Evolutionary conservation across 345 rosid species (phyloP).

Genomic region (Gossypium rotundifolium): DNA sequence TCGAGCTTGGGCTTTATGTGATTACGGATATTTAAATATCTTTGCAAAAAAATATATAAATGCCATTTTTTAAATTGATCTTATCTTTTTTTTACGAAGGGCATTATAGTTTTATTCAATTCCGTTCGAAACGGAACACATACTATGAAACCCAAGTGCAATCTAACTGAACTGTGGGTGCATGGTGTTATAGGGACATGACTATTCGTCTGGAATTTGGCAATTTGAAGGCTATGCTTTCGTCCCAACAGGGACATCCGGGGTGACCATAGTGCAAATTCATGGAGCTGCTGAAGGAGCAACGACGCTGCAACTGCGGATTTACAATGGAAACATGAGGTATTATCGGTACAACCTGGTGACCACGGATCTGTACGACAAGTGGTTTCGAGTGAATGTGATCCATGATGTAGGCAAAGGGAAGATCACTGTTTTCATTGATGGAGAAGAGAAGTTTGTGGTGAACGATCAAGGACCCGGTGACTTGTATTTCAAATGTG

Average conservation of each 20-base stretch:
- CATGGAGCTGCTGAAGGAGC: conserved; percentile 19
- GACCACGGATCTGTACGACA: conserved; percentile 19
- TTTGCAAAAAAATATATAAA: too few relatives aligned
- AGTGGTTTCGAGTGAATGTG: conserved; percentile 22
- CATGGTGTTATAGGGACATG: conserved; percentile 7
- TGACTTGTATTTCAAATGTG: conserved; percentile 32
- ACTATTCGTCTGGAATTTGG: conserved; percentile 20
- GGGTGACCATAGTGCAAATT: conserved; percentile 20
- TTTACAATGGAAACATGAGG: conserved; percentile 16
- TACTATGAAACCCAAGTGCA: neutral
- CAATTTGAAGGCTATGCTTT: conserved; percentile 14
- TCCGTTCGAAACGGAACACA: neutral
- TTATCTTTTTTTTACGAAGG: too few relatives aligned
- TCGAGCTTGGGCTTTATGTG: too few relatives aligned
- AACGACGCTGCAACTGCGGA: conserved; percentile 19
- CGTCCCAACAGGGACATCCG: conserved; percentile 12
- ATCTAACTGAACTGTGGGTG: neutral
- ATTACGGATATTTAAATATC: too few relatives aligned
- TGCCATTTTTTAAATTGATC: too few relatives aligned
- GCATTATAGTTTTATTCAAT: too few relatives aligned
- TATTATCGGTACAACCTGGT: conserved; percentile 14
- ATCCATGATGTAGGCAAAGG: conserved; percentile 26
- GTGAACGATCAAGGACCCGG: conserved; percentile 19
- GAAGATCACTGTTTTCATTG: conserved; percentile 23
- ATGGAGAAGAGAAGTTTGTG: conserved; percentile 19